Evolutionary conservation across 1,284 basidiomycete genomes (phyloP).

Genomic region (Boletus sp.): DNA sequence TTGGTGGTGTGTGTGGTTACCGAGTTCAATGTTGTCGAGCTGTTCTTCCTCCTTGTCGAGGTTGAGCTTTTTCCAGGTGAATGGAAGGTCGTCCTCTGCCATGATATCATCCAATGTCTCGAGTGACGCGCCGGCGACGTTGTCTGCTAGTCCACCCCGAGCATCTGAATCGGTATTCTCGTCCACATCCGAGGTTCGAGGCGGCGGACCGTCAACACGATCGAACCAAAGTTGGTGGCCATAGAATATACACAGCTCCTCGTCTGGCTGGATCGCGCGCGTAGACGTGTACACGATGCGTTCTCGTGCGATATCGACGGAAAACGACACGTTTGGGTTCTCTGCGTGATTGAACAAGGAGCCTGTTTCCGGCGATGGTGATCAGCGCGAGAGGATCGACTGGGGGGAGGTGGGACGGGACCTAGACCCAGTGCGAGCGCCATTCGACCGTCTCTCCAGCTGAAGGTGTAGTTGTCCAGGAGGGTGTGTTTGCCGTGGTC

Average conservation of each 20-base stretch:
- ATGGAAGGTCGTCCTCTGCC: slow-evolving; percentile 57
- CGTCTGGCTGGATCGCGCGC: slow-evolving; percentile 49
- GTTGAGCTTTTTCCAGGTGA: slow-evolving; percentile 52
- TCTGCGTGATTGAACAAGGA: slow-evolving; percentile 79
- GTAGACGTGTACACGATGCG: slow-evolving; percentile 66
- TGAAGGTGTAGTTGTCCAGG: slow-evolving; percentile 83
- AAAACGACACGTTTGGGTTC: slow-evolving; percentile 69
- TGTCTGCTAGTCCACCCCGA: slow-evolving; percentile 42
- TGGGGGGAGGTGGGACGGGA: slow-evolving; percentile 36
- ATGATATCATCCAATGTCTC: slow-evolving; percentile 37
- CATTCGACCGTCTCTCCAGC: slow-evolving; percentile 78
- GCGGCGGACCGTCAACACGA: slow-evolving; percentile 30
- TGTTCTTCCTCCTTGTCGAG: slow-evolving; percentile 58
- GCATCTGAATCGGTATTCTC: slow-evolving; percentile 30
- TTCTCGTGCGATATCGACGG: slow-evolving; percentile 48
- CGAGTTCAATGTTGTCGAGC: slow-evolving; percentile 51
- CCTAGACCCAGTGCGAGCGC: slow-evolving; percentile 86
- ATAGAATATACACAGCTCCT: slow-evolving; percentile 81
- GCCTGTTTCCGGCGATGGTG: slow-evolving; percentile 39
- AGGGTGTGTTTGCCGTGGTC: slow-evolving; percentile 65
- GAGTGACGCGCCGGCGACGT: slow-evolving; percentile 24
- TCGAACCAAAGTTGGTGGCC: slow-evolving; percentile 66
- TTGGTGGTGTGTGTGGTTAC: slow-evolving; percentile 28
- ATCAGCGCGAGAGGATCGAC: slow-evolving; percentile 4
- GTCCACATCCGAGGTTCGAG: slow-evolving; percentile 19